These are phyloP conservation scores for Penicillium fimorum DNA, from an alignment of 495 filamentous ascomycete species.

Conservation along the genomic window DNA sequence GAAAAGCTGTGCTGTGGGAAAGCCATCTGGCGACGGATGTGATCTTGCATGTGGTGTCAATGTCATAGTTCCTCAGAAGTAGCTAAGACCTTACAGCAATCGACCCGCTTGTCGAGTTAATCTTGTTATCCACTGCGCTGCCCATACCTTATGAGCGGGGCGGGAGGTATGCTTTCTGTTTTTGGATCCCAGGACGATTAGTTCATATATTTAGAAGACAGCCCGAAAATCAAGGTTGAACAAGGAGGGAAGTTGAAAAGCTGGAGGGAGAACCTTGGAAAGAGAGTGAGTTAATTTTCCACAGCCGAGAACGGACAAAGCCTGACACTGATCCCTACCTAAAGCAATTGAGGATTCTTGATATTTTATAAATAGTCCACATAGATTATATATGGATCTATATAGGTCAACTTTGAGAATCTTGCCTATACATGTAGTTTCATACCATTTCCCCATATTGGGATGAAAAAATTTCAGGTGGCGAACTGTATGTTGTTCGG, in stretches of 20 bases:
- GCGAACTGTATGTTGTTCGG: slow-evolving; percentile 1
- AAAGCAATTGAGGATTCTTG: neutral
- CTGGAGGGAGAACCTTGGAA: neutral
- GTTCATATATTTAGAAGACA: neutral
- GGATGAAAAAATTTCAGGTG: slow-evolving; percentile 5
- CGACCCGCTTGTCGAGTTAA: slow-evolving; percentile 25
- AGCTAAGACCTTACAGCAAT: slow-evolving; percentile 51
- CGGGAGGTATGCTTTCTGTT: neutral
- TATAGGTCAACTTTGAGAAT: neutral
- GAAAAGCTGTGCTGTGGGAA: slow-evolving; percentile 75
- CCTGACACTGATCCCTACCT: neutral
- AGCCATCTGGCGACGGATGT: slow-evolving; percentile 40
- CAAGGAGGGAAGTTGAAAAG: neutral
- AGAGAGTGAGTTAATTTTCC: neutral
- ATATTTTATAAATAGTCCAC: neutral
- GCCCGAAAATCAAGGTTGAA: neutral
- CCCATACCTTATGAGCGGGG: neutral
- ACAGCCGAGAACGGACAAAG: slow-evolving; percentile 4
- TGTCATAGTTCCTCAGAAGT: slow-evolving; percentile 47
- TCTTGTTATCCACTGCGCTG: slow-evolving; percentile 7
- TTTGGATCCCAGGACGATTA: neutral
- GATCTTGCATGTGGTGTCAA: slow-evolving; percentile 52
- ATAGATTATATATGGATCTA: neutral
- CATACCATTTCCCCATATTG: neutral
- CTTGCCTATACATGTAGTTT: neutral